A percentile compares a stretch with the other conserved stretches of the same genome.
These are phyloP conservation scores for Trypanosoma conorhini DNA, from an alignment of 208 protist genomes.

Conservation along the genomic window DNA sequence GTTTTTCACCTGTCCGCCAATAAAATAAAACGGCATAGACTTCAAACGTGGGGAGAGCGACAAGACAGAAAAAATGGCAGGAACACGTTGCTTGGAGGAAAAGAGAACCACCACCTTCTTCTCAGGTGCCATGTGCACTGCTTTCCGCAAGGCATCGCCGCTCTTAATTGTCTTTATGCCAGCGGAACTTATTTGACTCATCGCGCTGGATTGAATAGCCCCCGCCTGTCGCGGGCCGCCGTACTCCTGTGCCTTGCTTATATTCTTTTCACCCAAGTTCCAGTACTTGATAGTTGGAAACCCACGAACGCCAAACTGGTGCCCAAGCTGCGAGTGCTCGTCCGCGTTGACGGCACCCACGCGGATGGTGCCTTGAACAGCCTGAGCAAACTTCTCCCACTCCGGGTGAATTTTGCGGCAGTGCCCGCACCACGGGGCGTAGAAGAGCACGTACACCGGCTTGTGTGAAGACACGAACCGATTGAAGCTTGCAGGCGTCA, in stretches of 20 bases:
- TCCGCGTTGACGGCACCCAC: conserved; percentile 89
- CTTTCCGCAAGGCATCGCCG: conserved; percentile 23
- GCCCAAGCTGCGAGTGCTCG: conserved; percentile 51
- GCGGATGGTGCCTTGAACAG: conserved; percentile 73
- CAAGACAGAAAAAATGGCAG: conserved; percentile 81
- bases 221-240: conserved; percentile 58
- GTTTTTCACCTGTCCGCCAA: conserved; percentile 28
- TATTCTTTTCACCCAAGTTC: conserved; percentile 61
- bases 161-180: conserved; percentile 33
- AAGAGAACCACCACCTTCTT: conserved; percentile 72
- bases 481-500: conserved; percentile 58
- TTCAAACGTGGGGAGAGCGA: conserved; percentile 68
- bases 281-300: conserved; percentile 95
- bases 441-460: conserved; percentile 92
- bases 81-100: conserved; percentile 71
- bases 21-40: conserved; percentile 75
- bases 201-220: conserved; percentile 61
- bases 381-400: conserved; percentile 80
- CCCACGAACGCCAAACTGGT: conserved; percentile 79
- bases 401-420: conserved; percentile 92
- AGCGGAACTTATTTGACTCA: conserved; percentile 44
- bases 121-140: conserved; percentile 35
- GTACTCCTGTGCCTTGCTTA: conserved; percentile 66
- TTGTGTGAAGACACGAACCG: conserved; percentile 89
- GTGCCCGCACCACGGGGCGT: conserved; percentile 96